These are phyloP conservation scores for Fusarium sp. DNA, from an alignment of 2,329 filamentous ascomycete species.

Conservation along the genomic window DNA sequence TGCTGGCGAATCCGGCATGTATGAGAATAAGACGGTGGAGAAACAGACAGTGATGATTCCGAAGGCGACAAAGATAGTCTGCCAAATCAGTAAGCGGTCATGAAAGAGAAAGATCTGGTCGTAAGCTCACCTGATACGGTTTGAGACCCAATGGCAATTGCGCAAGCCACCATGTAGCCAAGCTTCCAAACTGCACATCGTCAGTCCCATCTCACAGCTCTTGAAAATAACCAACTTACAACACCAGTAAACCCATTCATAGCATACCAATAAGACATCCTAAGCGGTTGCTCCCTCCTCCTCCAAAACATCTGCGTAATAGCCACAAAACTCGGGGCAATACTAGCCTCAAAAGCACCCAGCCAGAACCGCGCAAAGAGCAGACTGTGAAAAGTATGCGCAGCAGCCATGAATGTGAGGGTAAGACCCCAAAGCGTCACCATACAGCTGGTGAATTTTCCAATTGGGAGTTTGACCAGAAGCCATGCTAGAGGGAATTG, in stretches of 20 bases:
- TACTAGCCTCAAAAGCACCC: conserved; percentile 62
- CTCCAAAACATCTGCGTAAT: conserved; percentile 54
- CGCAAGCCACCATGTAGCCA: conserved; percentile 38
- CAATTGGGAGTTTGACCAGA: conserved; percentile 65
- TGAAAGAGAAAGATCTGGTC: rapidly evolving
- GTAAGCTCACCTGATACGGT: conserved; percentile 18
- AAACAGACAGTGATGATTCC: conserved; percentile 60
- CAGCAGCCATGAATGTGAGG: conserved; percentile 64
- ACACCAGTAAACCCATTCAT: conserved; percentile 37
- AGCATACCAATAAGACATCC: conserved; percentile 40
- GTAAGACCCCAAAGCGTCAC: conserved; percentile 67
- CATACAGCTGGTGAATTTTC: conserved; percentile 64
- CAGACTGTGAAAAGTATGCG: conserved; percentile 60
- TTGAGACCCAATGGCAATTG: conserved; percentile 30
- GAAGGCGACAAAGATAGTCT: conserved; percentile 52
- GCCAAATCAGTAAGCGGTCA: rapidly evolving
- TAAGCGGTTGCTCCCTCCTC: conserved; percentile 50
- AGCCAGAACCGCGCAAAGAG: conserved; percentile 60
- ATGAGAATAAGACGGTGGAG: conserved; percentile 61
- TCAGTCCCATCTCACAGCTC: rapidly evolving
- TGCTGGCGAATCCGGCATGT: conserved; percentile 74
- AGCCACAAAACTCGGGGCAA: conserved; percentile 50
- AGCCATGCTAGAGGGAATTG: conserved; percentile 68
- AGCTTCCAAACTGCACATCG: conserved; percentile 24
- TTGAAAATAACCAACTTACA: neutral